These are phyloP conservation scores for Solanum chacoense DNA, from an alignment of 305 asterid species.

Conservation along the genomic window DNA sequence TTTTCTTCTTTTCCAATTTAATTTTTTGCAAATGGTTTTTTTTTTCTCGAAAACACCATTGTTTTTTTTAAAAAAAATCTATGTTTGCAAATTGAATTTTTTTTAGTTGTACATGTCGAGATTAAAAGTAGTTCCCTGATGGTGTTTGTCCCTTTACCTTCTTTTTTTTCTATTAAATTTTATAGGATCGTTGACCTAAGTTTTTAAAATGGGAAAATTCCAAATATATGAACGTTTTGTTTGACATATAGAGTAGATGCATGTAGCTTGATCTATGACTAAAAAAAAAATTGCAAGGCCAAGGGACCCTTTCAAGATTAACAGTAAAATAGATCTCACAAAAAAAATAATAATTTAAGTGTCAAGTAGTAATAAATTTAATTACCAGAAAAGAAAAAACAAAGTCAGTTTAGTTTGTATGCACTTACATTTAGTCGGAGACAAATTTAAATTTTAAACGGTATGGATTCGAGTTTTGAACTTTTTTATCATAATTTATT, in stretches of 20 bases:
- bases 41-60: neutral
- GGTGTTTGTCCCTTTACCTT: neutral
- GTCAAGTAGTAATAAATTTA: neutral
- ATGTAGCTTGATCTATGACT: neutral
- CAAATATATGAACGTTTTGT: neutral
- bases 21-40: too few relatives aligned
- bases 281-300: neutral
- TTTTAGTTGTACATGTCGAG: neutral
- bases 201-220: neutral
- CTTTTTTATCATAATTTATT: too few relatives aligned
- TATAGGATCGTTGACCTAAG: neutral
- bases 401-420: neutral
- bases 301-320: neutral
- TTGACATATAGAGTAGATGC: neutral
- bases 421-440: neutral
- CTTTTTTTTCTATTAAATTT: neutral
- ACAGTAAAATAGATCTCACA: neutral
- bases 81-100: neutral
- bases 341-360: neutral
- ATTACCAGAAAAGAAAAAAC: neutral
- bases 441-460: neutral
- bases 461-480: neutral
- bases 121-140: neutral
- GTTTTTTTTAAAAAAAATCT: too few relatives aligned
- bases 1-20: too few relatives aligned